Base-by-base conservation (phyloP, 2,329 filamentous ascomycete genomes). In the Phialophora verrucosa region DNA sequence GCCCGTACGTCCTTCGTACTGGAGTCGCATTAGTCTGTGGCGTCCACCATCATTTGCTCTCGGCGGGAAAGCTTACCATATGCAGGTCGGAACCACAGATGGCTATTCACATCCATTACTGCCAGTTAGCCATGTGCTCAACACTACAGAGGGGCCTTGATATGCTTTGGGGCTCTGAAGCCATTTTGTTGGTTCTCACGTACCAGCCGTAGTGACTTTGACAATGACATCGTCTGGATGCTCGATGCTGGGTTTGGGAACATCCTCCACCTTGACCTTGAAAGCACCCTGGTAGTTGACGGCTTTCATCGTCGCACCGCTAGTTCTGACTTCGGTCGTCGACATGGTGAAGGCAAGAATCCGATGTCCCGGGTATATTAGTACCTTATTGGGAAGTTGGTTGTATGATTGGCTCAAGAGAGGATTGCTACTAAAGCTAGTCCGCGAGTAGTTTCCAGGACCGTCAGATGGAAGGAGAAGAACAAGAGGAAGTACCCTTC, bases 1-100 rank as follows among this genome's bases (percentile, higher is more conserved):
- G 5, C 87, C 86, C 0, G 87, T 90, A 60, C 87, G 78, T 1
- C 87, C 88, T 75, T 90, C 85, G 66, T 90, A 90, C 86, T 88
- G 42, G 88, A 44, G 87, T 76, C 65, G 80, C 70, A 66, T 79
- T 75, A 4, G 47, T 20, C 7, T 12, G 12, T 59, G 27, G 44
- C 11, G 17, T 14, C 6, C 31, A 11, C 14, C n/a, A 11, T 61
- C 53, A 35, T 31, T 55, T 11, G 25, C 1, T 11, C 25, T 14
- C 7, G 8, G 2, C 12, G 35, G 31, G 6, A 42, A 23, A 1
- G 38, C 66, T 62, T 63, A 71, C 69, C 78, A 74, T 76, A 76
- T 83, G 81, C 55, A 84, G 72, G 63, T 83, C 82, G 0, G 83
- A 85, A 11, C 85, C 84, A 71, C 84, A 86, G 56, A 87, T 86